Conservation (phyloP, 768 basidiomycete species). For the Tulasnella sp. region DNA sequence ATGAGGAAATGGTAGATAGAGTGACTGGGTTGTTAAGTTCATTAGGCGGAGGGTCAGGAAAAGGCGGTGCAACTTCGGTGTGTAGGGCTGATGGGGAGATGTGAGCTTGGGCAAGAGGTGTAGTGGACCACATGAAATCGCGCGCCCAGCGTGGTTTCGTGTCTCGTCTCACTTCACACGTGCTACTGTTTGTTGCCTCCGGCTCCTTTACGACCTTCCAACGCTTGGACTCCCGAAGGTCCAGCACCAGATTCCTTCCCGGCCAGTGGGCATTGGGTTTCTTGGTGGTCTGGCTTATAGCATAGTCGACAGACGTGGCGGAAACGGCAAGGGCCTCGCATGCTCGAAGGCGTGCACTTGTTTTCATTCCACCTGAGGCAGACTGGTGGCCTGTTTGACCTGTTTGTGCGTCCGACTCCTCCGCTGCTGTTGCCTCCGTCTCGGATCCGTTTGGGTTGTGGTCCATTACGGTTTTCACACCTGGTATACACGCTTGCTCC, state of each 20-base stretch:
- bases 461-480: background rate
- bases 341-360: background rate
- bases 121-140: background rate
- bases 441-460: background rate
- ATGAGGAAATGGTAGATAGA: constrained; percentile 20
- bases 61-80: background rate
- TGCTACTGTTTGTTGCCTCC: background rate
- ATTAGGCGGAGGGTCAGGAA: background rate
- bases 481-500: background rate
- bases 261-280: background rate
- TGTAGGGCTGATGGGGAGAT: background rate
- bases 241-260: background rate
- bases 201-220: background rate
- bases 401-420: background rate
- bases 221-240: background rate
- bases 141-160: background rate
- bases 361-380: background rate
- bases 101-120: background rate
- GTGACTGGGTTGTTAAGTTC: constrained; percentile 18
- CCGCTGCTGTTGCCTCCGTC: background rate
- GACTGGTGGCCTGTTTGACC: background rate
- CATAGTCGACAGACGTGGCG: constrained; percentile 13
- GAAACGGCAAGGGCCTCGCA: constrained; percentile 5
- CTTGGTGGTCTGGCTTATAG: background rate
- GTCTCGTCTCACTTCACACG: background rate